These are phyloP conservation scores for Thozetella sp. DNA, from an alignment of 495 filamentous ascomycete species.

Conservation along the genomic window DNA sequence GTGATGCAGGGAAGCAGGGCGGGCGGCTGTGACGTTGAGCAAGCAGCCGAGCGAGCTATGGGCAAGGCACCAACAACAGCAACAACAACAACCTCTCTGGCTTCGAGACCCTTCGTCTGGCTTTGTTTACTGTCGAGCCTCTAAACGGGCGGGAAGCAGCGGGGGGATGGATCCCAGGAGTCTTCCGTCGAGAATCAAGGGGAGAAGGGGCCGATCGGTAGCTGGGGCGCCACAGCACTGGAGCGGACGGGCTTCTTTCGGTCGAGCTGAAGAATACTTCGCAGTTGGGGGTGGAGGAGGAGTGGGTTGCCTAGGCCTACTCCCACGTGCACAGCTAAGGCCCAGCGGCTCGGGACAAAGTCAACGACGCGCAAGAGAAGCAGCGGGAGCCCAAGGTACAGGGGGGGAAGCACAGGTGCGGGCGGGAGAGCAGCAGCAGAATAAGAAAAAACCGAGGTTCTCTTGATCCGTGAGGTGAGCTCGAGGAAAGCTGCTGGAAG, in stretches of 20 bases:
- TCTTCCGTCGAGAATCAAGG: no score
- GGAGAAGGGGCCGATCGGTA: no score
- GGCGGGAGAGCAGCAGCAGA: constrained; percentile 9
- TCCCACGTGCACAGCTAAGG: not conserved
- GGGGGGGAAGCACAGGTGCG: constrained; percentile 5
- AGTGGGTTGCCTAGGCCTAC: not conserved
- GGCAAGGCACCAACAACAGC: no score
- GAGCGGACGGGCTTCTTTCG: not conserved
- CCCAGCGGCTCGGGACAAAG: not conserved
- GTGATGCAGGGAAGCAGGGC: not conserved
- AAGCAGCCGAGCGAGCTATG: not conserved
- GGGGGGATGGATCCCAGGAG: no score
- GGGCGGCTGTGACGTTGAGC: not conserved
- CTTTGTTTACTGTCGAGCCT: no score
- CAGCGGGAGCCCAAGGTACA: not conserved
- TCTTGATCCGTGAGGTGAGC: constrained; percentile 9
- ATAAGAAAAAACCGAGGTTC: constrained; percentile 3
- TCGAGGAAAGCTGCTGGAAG: constrained; percentile 5
- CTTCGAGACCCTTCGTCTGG: no score
- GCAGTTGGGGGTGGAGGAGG: not conserved
- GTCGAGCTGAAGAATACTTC: not conserved
- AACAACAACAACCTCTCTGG: no score
- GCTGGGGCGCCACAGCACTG: no score
- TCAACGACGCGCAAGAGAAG: not conserved
- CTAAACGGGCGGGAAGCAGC: no score